A percentile compares a stretch with the other conserved stretches of the same genome.
phyloP scores from a whole-genome alignment of 768 basidiomycete species.

The Pleurotus salmoneostramineus region DNA sequence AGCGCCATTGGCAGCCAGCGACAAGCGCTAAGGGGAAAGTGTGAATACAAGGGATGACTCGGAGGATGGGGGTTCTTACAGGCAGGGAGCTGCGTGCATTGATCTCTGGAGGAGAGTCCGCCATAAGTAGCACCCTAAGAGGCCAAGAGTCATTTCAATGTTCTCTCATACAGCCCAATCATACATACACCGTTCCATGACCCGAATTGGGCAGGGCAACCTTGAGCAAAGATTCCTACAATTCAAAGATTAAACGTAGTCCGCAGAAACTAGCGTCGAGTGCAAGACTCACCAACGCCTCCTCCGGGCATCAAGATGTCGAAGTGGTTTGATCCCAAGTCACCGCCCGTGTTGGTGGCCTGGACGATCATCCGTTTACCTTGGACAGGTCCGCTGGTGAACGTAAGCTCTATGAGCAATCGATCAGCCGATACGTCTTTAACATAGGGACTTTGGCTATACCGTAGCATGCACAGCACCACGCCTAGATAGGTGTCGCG shows the following conservation, averaged over 20 bases:
- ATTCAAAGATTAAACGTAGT: no score
- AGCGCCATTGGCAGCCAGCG: conserved; percentile 6
- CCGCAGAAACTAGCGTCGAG: no score
- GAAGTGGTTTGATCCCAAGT: conserved; percentile 4
- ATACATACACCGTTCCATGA: conserved; percentile 7
- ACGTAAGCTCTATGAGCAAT: not conserved
- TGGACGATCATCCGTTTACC: conserved; percentile 5
- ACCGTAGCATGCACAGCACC: conserved; percentile 7
- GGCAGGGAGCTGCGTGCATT: conserved; percentile 2
- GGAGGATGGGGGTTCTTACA: not conserved
- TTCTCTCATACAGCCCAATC: no score
- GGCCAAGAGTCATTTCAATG: no score
- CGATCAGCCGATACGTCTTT: not conserved
- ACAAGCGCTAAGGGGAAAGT: not conserved
- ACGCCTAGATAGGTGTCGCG: not conserved
- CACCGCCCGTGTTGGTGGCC: conserved; percentile 5
- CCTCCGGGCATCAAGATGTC: conserved; percentile 6
- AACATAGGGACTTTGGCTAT: not conserved
- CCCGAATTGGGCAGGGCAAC: conserved; percentile 4
- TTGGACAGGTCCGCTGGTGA: conserved; percentile 2
- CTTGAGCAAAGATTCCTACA: not conserved
- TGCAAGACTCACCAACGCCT: not conserved
- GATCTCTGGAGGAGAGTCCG: not conserved
- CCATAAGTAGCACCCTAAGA: no score
- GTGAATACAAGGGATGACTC: not conserved